Base-by-base conservation (phyloP, 345 rosid genomes). In the Erodium maritimum region DNA sequence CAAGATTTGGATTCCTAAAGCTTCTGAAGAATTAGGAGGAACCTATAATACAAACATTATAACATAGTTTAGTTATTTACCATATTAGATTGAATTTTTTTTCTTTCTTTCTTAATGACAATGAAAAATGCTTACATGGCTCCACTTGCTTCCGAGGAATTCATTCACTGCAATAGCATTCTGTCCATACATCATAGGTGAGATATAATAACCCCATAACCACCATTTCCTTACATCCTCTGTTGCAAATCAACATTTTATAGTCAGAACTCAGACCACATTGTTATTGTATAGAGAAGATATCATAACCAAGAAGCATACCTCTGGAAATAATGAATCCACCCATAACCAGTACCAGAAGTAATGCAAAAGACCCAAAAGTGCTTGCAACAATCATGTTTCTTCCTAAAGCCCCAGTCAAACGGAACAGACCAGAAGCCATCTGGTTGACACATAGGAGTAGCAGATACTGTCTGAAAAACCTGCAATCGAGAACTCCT, bases 161-260 rank as follows among this genome's bases (percentile, higher is more conserved):
- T 84, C 91, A 53, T 84, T 84, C 55, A 84, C 85, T 0, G 82
- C 68, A 19, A 78, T 58, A 16, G 82, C 85, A 54, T 84, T 79
- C 62, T 84, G 91, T 46, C 63, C 80, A 19, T 81, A 84, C 83
- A 78, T 81, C 81, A 84, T 42, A 0, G 91, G 91, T 0, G 91
- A 84, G 52, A 63, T 11, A 85, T 87, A 84, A 57, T 79, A 84
- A 61, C 83, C 91, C 87, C 91, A 84, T 61, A 76, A 12, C 91
- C 85, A 84, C 85, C 85, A 84, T 54, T 56, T 71, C 71, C 76
- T 78, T 21, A 84, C 67, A 29, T 84, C 23, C 19, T 68, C 87
- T 84, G 71, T 45, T 24, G 29, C 29, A 67, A 61, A 56, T 56
- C 10, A 56, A 62, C 14, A 56, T 51, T 71, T 57, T 54, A 18